Conservation (phyloP, 78 protist genomes). For the Chrysochromulina parva region DNA sequence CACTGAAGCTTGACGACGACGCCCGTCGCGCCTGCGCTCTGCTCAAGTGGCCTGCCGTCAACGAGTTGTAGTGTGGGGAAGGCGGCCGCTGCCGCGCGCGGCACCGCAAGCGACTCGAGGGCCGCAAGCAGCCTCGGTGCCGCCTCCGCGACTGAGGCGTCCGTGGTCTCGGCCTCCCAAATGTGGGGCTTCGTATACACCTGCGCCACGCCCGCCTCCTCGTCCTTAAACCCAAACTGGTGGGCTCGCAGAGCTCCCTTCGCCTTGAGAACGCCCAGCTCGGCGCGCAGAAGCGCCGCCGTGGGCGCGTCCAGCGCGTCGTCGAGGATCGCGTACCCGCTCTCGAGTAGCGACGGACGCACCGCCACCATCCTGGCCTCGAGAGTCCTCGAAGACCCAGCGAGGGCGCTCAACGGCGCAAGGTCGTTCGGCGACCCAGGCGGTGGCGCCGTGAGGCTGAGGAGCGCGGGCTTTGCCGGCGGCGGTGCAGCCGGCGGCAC, state of each 20-base stretch:
- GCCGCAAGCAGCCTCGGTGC: not conserved
- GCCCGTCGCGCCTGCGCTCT: not conserved
- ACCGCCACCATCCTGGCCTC: too few species aligned
- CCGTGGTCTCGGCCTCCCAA: conserved; percentile 6
- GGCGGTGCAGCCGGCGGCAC: too few species aligned
- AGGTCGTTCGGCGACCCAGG: too few species aligned
- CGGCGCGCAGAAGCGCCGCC: too few species aligned
- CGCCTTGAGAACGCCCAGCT: too few species aligned
- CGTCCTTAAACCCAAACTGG: not conserved
- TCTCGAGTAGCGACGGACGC: too few species aligned
- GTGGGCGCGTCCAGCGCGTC: too few species aligned
- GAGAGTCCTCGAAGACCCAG: too few species aligned
- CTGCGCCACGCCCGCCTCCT: not conserved
- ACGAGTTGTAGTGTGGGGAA: not conserved
- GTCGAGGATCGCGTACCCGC: too few species aligned
- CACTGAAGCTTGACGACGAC: conserved; percentile 24
- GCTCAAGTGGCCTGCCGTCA: not conserved
- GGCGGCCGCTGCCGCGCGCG: not conserved
- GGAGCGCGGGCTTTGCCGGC: too few species aligned
- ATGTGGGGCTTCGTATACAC: conserved; percentile 18
- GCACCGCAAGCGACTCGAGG: not conserved
- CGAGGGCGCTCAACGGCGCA: too few species aligned
- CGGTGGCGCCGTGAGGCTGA: too few species aligned
- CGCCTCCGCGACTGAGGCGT: not conserved
- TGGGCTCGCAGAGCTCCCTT: not conserved